Conservation (phyloP, 192 early-diverging fungal genomes). For the Chytriomyces hyalinus region DNA sequence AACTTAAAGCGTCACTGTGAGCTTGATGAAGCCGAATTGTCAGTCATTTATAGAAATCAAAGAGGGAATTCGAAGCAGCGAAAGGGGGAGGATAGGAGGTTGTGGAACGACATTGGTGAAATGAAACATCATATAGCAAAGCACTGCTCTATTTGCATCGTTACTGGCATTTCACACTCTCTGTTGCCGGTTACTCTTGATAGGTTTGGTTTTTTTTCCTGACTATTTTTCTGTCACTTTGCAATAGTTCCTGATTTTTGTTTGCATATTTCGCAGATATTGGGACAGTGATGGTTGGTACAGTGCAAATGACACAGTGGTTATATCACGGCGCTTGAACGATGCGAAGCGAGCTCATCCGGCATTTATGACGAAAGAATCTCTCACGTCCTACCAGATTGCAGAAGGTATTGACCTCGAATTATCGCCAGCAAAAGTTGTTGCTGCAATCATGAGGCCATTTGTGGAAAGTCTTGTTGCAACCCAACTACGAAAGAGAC, state of each 20-base stretch:
- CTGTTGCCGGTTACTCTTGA: neutral
- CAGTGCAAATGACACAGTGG: neutral
- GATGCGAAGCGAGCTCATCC: neutral
- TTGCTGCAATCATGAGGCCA: neutral
- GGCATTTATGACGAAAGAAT: neutral
- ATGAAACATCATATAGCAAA: neutral
- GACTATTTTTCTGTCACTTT: neutral
- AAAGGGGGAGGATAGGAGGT: neutral
- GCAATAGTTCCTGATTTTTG: no score
- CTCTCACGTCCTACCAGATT: neutral
- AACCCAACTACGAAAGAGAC: neutral
- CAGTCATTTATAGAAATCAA: neutral
- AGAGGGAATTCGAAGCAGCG: neutral
- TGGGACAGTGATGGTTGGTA: neutral
- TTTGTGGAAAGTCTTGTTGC: neutral
- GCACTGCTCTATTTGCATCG: neutral
- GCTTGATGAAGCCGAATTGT: neutral
- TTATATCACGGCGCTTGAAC: neutral
- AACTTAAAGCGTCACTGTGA: neutral
- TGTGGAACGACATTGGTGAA: neutral
- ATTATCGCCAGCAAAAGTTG: neutral
- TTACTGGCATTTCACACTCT: neutral
- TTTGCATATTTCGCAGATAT: neutral
- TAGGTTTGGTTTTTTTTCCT: neutral
- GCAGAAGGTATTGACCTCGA: neutral